Base-by-base conservation (phyloP, 2,329 filamentous ascomycete species). In the Alternaria infectoria region DNA sequence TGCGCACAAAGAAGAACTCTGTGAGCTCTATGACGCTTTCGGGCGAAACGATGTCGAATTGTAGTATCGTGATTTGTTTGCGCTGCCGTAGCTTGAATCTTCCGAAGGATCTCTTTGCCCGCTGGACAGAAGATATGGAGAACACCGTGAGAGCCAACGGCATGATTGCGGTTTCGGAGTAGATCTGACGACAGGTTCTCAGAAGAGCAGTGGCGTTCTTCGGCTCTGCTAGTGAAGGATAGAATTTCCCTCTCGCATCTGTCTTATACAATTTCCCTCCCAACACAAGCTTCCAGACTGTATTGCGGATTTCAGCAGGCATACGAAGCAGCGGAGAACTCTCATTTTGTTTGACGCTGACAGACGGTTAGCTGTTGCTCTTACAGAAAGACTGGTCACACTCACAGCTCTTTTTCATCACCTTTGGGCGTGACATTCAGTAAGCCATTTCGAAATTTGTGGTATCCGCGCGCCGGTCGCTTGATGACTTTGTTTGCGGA, bases 361-460 rank as follows among this genome's bases (percentile, higher is more conserved):
- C 6, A 13, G 11, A 3, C 10, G 2, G 21, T 68, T 32, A 66
- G 21, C 32, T 15, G 3, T 25, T 10, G 17, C 46, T 52, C 15
- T 9, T 13, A 8, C 6, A 10, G 19, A 12, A 15, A 15, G 19
- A 2, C 15, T 15, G 4, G 9, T 5, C 32, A 13, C 21, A 57
- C 60, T 55, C 49, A 67, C 65, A 69, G 21, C 2, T 54, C 45
- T n/a, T 56, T 57, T 57, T 70, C 67, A 7, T 12, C 40, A 11
- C 62, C 68, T 40, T 67, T 70, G 3, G 62, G 69, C 2, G 54
- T 57, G 5, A 67, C 64, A 11, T 71, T 69, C 5, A 70, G 59
- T 23, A 65, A 15, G 7, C 63, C 66, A 26, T 65, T 70, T 43
- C 50, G 51, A 54, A 67, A 71, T 12, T 50, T 71, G 50, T 66